A percentile compares a stretch with the other conserved stretches of the same genome.
phyloP scores from a whole-genome alignment of 768 basidiomycete genomes.

The Kondoa malvinella region DNA sequence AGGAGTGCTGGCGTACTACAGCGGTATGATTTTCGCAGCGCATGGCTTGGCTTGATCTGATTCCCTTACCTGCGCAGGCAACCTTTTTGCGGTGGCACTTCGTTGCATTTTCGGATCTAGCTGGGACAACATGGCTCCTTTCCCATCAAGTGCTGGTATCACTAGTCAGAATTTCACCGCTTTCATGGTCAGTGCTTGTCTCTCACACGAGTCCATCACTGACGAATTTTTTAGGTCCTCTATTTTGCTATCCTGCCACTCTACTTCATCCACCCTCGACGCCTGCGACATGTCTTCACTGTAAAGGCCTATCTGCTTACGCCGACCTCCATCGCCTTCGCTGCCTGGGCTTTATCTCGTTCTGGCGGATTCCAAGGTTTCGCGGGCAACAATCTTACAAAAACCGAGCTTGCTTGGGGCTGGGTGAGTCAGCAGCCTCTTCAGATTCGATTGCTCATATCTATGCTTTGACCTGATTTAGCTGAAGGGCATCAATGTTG shows the following conservation, averaged over 20 bases:
- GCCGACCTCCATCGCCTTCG: background rate
- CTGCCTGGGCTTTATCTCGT: background rate
- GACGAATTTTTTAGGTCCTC: too few relatives aligned
- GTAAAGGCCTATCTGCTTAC: background rate
- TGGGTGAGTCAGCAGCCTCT: too few relatives aligned
- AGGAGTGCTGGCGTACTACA: background rate
- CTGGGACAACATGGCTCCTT: background rate
- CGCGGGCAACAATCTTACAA: background rate
- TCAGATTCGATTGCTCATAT: too few relatives aligned
- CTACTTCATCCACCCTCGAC: background rate
- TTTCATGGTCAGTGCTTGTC: too few relatives aligned
- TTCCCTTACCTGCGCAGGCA: background rate
- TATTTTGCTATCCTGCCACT: background rate
- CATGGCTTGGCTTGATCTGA: background rate
- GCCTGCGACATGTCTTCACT: background rate
- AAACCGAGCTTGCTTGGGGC: background rate
- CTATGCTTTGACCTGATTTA: too few relatives aligned
- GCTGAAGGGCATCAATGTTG: background rate
- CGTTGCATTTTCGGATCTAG: background rate
- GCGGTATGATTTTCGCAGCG: background rate
- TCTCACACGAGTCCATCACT: too few relatives aligned
- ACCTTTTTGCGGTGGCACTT: background rate
- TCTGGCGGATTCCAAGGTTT: background rate
- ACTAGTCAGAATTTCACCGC: background rate
- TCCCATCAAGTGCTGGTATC: background rate